phyloP scores from a whole-genome alignment of 179 eudicot genomes.

The Kewa caespitosa region DNA sequence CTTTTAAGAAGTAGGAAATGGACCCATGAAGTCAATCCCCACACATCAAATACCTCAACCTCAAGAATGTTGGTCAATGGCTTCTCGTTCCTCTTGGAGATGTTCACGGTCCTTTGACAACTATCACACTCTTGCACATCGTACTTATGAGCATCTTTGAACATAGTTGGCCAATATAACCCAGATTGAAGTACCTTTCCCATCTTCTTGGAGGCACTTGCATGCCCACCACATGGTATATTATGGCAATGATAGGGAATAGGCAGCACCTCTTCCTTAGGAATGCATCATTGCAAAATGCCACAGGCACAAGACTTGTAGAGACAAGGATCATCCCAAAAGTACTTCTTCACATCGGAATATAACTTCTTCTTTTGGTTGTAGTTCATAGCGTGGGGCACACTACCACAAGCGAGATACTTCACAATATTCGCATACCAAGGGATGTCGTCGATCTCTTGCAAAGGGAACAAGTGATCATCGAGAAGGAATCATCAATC shows the following conservation, averaged over 20 bases:
- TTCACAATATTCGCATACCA: background rate
- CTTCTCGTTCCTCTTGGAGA: background rate
- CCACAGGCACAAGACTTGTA: background rate
- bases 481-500: background rate
- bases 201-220: background rate
- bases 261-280: background rate
- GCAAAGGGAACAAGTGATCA: background rate
- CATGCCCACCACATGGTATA: background rate
- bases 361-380: background rate
- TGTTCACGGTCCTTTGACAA: background rate
- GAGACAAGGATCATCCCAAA: background rate
- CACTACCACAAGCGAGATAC: background rate
- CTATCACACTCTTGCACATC: background rate
- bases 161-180: background rate
- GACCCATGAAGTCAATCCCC: slow-evolving; percentile 15
- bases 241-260: background rate
- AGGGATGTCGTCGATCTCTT: background rate
- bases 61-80: background rate
- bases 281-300: background rate
- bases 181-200: background rate
- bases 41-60: background rate
- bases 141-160: background rate
- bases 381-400: background rate
- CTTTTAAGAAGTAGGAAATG: background rate
- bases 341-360: background rate